Percentiles rank a stretch among this genome's conserved stretches.
These are phyloP conservation scores for Coffea eugenioides DNA, from an alignment of 257 asterid genomes.

Conservation along the genomic window DNA sequence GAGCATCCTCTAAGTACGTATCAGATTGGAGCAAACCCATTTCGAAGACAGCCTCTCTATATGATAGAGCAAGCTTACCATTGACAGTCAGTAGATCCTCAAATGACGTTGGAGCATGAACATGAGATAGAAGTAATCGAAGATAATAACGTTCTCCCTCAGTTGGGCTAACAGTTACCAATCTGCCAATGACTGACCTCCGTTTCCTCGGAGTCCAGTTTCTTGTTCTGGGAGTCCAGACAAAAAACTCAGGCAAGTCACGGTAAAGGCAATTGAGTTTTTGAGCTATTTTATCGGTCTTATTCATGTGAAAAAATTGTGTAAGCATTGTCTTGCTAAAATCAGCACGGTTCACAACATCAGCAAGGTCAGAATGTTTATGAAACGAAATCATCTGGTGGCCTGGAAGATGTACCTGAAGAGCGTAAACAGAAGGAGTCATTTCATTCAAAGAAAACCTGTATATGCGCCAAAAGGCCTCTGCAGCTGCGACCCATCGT, in stretches of 20 bases:
- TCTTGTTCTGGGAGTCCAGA: background rate
- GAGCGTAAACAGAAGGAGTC: too few species aligned
- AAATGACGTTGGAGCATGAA: background rate
- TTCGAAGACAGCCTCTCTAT: background rate
- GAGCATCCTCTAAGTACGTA: background rate
- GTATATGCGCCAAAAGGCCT: too few species aligned
- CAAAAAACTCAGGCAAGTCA: background rate
- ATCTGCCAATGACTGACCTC: background rate
- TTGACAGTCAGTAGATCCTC: background rate
- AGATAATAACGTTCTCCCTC: background rate
- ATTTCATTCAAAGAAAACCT: too few species aligned
- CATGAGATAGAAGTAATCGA: background rate
- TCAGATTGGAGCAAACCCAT: background rate
- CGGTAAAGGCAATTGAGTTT: background rate
- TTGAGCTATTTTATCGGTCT: background rate
- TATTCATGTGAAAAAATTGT: background rate
- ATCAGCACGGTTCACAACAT: background rate
- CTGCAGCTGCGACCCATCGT: too few species aligned
- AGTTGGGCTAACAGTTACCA: background rate
- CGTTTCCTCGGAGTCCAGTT: background rate
- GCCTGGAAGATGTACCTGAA: too few species aligned
- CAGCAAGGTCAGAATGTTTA: background rate
- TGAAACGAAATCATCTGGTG: background rate
- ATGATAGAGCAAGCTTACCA: fast-evolving
- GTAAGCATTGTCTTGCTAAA: background rate